Conservation (phyloP, 164 flowering plant species). For the Nelumbo lutea region DNA sequence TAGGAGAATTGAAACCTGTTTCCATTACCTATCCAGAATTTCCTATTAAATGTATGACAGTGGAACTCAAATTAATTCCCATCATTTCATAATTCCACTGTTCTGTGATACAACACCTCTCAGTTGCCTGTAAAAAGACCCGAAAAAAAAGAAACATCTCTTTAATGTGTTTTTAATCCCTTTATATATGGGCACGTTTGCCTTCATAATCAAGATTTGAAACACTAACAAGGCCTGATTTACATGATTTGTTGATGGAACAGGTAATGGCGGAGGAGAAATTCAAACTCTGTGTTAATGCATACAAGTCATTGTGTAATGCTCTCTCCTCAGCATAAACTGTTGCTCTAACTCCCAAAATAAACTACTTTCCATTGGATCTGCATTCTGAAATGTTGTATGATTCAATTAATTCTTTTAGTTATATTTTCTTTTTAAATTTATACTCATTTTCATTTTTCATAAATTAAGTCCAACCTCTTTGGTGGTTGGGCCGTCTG, state of each 20-base stretch:
- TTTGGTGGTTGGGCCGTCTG: background rate
- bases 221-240: background rate
- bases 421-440: background rate
- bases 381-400: background rate
- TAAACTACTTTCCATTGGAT: background rate
- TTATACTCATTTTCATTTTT: background rate
- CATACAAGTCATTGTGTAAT: conserved; percentile 65
- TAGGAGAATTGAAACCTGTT: no score
- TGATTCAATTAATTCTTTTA: background rate
- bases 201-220: background rate
- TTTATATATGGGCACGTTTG: no score
- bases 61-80: no score
- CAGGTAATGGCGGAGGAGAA: conserved; percentile 77
- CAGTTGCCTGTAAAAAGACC: no score
- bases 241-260: conserved; percentile 1
- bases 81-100: no score
- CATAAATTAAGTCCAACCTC: background rate
- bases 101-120: no score
- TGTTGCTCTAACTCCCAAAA: background rate
- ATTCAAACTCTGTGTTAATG: conserved; percentile 61
- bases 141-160: no score
- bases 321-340: conserved; percentile 35
- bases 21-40: no score
- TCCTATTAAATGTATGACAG: no score
- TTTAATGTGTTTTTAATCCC: no score